A percentile compares a stretch with the other conserved stretches of the same genome.
Conservation (phyloP, 2,329 filamentous ascomycete species). For the Diaporthe australafricana region DNA sequence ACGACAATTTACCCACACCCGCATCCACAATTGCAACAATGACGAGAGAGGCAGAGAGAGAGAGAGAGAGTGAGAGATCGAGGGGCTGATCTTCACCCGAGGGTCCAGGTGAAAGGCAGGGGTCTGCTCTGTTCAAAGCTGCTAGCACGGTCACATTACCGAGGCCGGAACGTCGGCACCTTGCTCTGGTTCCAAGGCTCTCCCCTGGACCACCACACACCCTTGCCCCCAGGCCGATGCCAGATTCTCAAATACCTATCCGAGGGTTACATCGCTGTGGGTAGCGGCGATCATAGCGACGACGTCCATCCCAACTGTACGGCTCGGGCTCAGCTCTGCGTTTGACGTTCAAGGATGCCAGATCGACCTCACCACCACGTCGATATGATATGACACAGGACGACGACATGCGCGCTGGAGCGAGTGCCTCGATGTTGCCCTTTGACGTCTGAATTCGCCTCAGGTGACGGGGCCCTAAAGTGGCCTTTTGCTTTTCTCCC, state of each 20-base stretch:
- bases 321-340: constrained; percentile 29
- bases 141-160: constrained; percentile 19
- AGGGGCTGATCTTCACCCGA: background rate
- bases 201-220: constrained; percentile 8
- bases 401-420: background rate
- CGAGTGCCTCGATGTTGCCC: background rate
- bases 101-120: constrained; percentile 1
- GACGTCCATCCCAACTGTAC: constrained; percentile 31
- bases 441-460: constrained; percentile 1
- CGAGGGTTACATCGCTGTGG: constrained; percentile 31
- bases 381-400: background rate
- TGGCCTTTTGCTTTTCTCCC: constrained; percentile 2
- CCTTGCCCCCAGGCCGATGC: constrained; percentile 15
- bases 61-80: background rate
- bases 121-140: constrained; percentile 1
- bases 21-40: background rate
- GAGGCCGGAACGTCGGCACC: constrained; percentile 17
- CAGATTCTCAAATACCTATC: constrained; percentile 22
- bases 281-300: constrained; percentile 33
- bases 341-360: constrained; percentile 29
- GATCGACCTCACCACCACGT: constrained; percentile 8
- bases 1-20: background rate
- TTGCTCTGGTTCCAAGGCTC: background rate
- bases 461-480: constrained; percentile 15
- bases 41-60: background rate